Evolutionary conservation across 2,329 filamentous ascomycete genomes (phyloP), one percentile per base, ranked within the genome.

Genomic region (Sphaerulina populicola): DNA sequence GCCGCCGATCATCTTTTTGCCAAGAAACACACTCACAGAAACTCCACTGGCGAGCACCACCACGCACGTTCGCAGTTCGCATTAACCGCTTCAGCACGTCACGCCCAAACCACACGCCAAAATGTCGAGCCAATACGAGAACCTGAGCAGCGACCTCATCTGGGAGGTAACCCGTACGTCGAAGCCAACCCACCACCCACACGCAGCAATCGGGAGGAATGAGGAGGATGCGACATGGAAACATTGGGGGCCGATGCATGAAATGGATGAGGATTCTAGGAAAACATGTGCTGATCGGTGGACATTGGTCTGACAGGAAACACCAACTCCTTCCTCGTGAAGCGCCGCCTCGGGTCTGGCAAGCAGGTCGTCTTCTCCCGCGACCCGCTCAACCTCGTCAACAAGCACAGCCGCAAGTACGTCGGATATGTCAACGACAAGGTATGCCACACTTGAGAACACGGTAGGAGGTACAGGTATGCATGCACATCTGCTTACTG

Each of bases 121-220:
- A 67, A 77, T 74, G 72, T 76, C 80, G 65, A 73, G 82, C 67
- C 37, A 59, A 49, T 62, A 60, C 63, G 64, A 67, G 49, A 88
- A 89, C 78, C 79, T 94, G 70, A 94, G 89, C 72, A 75, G 83
- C 70, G 90, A 96, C 77, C 80, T 96, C 67, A 77, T 95, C 79
- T 97, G 91, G 91, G 85, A 91, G 81, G 77, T 94, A 74, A 83
- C 85, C 80, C 88, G 90, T 96, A 83, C 74, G 89, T 89, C 60
- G 56, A 55, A 14, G 44, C 56, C 56, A 43, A 38, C 12, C 33
- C 18, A 18, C 18, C 30, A 4, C n/a, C n/a, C 37, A 27, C 23
- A 6, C 23, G 21, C 38, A 48, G 30, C 31, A 46, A 46, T 10
- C 27, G 35, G 52, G 31, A n/a, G 37, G 48, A 40, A 40, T 40